Percentiles rank a stretch among this genome's conserved stretches.
phyloP scores from a whole-genome alignment of 2,329 filamentous ascomycete species.

The Amesomyces nigricolor region DNA sequence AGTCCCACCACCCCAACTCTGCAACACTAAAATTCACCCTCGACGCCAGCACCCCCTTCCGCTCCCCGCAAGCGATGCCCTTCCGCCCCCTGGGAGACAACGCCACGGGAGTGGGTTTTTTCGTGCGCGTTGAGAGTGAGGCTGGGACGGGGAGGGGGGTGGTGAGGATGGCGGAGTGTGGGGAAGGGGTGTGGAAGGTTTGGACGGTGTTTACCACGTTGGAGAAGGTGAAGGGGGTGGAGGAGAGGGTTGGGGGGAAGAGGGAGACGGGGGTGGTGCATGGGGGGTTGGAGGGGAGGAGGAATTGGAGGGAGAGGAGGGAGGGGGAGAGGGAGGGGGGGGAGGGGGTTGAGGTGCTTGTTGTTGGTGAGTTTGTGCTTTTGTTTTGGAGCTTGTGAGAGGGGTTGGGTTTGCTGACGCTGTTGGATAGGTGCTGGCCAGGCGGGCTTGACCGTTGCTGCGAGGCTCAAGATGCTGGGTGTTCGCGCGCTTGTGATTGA shows the following conservation, averaged over 20 bases:
- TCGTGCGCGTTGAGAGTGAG: slow-evolving; percentile 41
- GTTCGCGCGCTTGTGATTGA: slow-evolving; percentile 50
- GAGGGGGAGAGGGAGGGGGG: slow-evolving; percentile 40
- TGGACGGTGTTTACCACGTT: slow-evolving; percentile 51
- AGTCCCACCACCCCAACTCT: slow-evolving; percentile 1
- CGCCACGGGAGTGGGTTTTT: slow-evolving; percentile 46
- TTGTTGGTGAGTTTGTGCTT: slow-evolving; percentile 41
- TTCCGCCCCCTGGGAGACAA: slow-evolving; percentile 41
- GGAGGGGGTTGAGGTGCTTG: slow-evolving; percentile 48
- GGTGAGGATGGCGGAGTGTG: slow-evolving; percentile 38
- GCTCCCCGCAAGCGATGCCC: slow-evolving; percentile 34
- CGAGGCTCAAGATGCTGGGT: slow-evolving; percentile 50
- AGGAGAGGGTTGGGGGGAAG: slow-evolving; percentile 37
- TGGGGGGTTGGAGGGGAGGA: slow-evolving; percentile 39
- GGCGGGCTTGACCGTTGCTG: slow-evolving; percentile 46
- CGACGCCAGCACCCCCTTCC: slow-evolving; percentile 36
- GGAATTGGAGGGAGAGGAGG: slow-evolving; percentile 50
- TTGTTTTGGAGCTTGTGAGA: not conserved
- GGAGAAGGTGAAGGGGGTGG: slow-evolving; percentile 39
- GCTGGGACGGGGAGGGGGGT: slow-evolving; percentile 47
- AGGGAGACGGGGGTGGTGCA: slow-evolving; percentile 46
- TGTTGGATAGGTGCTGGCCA: slow-evolving; percentile 46
- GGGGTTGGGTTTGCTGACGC: slow-evolving; percentile 6
- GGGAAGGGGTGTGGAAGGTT: slow-evolving; percentile 45
- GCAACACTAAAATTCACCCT: slow-evolving; percentile 17